Evolutionary conservation across 1,284 basidiomycete species (phyloP), one percentile per base, ranked within the genome.

Genomic region (Sanghuangporus weigelae): DNA sequence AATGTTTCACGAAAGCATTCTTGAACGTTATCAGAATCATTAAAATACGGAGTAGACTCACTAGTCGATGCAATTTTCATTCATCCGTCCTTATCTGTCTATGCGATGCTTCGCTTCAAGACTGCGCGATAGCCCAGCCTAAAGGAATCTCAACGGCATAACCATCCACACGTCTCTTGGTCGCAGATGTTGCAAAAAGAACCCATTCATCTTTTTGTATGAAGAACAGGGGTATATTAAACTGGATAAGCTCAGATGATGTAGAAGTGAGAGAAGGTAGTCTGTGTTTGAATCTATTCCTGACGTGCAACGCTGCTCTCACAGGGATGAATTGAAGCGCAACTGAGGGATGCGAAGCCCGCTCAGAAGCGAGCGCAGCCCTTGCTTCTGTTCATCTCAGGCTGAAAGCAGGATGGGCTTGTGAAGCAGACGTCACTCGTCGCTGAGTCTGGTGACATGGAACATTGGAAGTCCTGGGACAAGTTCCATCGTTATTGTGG

Each of bases 381-480:
- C 7, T 26, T 36, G 31, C 53, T 54, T 54, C 53, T 39, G 53
- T 38, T 16, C 53, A 36, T 54, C 53, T 6, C 53, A 54, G 19
- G 31, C 53, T n/a, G 53, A 54, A 38, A 53, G 31, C 51, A 26
- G 51, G 51, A 26, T 53, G 31, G 51, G 23, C 31, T 38, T 54
- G 53, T 54, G 31, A 54, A 54, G 53, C 16, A 54, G 53, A 54
- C 53, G 53, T 54, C 53, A 54, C 53, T 54, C 53, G 53, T 54
- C 53, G 53, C 21, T 53, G 51, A 23, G 51, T 36, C n/a, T 49
- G 48, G 48, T 49, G 48, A 53, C 23, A 26, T 53, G 51, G 51
- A 26, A 53, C 12, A 14, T 44, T 44, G 23, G 48, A 23, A 35
- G 51, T 16, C 53, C 8, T 7, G 16, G 53, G 26, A 5, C 31